A percentile compares a stretch with the other conserved stretches of the same genome.
phyloP scores from a whole-genome alignment of 73 alveolate genomes.

The Halteria grandinella region DNA sequence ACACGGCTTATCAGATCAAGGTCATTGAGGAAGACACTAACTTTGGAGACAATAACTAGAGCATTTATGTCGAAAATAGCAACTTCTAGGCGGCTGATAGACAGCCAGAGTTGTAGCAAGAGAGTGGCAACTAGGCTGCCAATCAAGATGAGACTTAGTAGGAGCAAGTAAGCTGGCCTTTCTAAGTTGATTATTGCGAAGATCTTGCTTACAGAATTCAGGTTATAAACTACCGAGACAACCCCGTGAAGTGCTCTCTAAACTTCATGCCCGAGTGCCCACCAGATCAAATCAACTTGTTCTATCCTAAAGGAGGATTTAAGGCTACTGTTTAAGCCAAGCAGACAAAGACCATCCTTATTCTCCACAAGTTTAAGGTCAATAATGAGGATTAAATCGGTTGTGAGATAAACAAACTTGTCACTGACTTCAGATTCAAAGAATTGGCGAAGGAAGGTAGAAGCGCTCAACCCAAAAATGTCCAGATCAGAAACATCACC shows the following conservation, averaged over 20 bases:
- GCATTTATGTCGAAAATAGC: neutral
- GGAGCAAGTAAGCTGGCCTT: conserved; percentile 8
- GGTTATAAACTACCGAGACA: neutral
- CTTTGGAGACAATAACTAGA: neutral
- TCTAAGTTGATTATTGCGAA: neutral
- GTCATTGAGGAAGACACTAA: neutral
- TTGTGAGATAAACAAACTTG: too few relatives aligned
- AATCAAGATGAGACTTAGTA: neutral
- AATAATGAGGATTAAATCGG: too few relatives aligned
- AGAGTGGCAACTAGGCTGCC: neutral
- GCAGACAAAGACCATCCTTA: neutral
- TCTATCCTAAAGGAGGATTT: conserved; percentile 15
- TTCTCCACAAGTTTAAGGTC: neutral
- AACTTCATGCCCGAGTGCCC: neutral
- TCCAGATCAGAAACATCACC: too few relatives aligned
- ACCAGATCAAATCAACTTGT: neutral
- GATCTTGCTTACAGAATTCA: neutral
- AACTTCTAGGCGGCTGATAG: neutral
- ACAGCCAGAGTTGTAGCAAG: neutral
- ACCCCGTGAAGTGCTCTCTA: neutral
- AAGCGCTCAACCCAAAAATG: too few relatives aligned
- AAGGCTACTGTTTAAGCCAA: neutral
- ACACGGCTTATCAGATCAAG: neutral
- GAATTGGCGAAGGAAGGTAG: too few relatives aligned
- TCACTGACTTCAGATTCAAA: too few relatives aligned